Evolutionary conservation across 441 rosid species (phyloP).

Genomic region (Geranium incanum): DNA sequence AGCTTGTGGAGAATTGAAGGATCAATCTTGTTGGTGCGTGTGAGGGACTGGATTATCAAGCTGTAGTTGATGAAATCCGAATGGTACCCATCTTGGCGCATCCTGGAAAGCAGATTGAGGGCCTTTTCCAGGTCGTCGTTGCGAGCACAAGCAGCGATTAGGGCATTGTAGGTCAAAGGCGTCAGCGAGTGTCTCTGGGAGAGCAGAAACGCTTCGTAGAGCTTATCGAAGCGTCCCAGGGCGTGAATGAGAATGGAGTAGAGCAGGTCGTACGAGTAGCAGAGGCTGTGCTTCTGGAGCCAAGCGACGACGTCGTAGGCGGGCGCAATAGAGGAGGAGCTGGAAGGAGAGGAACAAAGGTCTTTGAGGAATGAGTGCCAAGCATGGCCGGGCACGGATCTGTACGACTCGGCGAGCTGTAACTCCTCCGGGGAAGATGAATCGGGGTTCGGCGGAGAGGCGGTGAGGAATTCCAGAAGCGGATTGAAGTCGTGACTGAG

Average conservation of each 20-base stretch:
- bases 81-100: constrained; percentile 80
- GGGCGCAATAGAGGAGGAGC: constrained; percentile 39
- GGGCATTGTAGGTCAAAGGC: constrained; percentile 87
- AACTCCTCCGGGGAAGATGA: constrained; percentile 56
- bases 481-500: constrained; percentile 85
- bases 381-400: constrained; percentile 85
- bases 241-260: constrained; percentile 88
- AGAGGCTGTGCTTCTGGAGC: constrained; percentile 82
- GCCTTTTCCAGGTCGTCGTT: constrained; percentile 81
- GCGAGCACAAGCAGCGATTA: constrained; percentile 82
- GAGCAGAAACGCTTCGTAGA: constrained; percentile 85
- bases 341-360: constrained; percentile 41
- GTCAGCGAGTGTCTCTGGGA: constrained; percentile 68
- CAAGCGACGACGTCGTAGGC: constrained; percentile 84
- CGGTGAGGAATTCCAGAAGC: constrained; percentile 49
- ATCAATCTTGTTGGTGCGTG: constrained; percentile 57
- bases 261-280: constrained; percentile 89
- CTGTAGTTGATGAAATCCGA: constrained; percentile 86
- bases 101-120: constrained; percentile 71
- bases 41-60: constrained; percentile 65
- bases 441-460: constrained; percentile 18
- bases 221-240: constrained; percentile 87
- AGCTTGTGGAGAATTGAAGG: constrained; percentile 59
- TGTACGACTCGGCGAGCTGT: constrained; percentile 68
- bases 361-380: constrained; percentile 85